Evolutionary conservation across 148 eudicot genomes (phyloP).

Genomic region (Pharnaceum exiguum): DNA sequence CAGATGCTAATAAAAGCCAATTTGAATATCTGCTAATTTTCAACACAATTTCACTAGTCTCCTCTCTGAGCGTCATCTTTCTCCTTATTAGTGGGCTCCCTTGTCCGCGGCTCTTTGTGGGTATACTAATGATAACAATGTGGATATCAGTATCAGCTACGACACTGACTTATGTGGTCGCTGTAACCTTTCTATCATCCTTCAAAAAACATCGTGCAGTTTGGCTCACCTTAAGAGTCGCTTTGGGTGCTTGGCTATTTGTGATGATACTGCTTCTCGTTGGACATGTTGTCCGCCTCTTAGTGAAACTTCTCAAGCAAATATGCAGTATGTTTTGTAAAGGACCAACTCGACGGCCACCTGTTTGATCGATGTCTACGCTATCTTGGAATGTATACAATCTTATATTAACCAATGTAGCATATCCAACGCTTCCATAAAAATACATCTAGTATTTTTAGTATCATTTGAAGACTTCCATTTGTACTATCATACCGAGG

Average conservation of each 20-base stretch:
- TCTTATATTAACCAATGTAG: too few species aligned
- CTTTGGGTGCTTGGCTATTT: background rate
- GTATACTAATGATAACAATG: constrained; percentile 15
- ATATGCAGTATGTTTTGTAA: background rate
- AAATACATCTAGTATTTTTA: too few species aligned
- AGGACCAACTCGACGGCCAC: background rate
- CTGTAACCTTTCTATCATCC: background rate
- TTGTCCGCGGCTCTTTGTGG: constrained; percentile 9
- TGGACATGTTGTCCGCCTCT: background rate
- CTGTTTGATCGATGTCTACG: background rate
- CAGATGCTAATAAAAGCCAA: background rate
- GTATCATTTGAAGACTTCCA: too few species aligned
- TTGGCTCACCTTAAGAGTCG: background rate
- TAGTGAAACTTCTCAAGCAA: background rate
- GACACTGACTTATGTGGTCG: constrained; percentile 2
- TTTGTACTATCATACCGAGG: too few species aligned
- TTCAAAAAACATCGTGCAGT: background rate
- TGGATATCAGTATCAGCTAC: constrained; percentile 27
- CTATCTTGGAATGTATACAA: too few species aligned
- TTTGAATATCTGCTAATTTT: background rate
- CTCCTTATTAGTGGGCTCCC: constrained; percentile 34
- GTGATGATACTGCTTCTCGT: constrained; percentile 11
- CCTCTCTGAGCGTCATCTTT: constrained; percentile 22
- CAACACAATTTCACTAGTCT: constrained; percentile 12
- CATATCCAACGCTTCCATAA: too few species aligned